Percentiles rank a stretch among this genome's conserved stretches.
Evolutionary conservation across 495 filamentous ascomycete species (phyloP).

Genomic region (Tuber aestivum): DNA sequence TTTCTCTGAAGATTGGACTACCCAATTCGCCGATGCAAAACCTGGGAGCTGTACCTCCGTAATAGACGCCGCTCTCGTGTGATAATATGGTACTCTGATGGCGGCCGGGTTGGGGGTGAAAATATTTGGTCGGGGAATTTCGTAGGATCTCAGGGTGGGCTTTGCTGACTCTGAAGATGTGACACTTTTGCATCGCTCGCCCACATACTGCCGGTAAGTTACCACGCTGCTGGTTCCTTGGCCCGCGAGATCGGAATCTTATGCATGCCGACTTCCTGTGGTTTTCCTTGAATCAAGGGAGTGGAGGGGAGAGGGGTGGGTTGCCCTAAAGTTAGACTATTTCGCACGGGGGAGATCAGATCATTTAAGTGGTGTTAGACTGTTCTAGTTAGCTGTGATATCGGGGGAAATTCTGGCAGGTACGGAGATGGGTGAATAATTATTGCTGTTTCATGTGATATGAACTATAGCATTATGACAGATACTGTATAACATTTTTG

Average conservation of each 20-base stretch:
- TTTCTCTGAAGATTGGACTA: no score
- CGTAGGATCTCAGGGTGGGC: neutral
- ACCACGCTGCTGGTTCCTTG: neutral
- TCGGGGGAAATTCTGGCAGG: neutral
- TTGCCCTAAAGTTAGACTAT: neutral
- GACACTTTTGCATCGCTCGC: neutral
- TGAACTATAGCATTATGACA: neutral
- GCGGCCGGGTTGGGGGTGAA: neutral
- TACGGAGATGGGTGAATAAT: neutral
- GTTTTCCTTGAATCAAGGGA: neutral
- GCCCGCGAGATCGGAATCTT: neutral
- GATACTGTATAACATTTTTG: neutral
- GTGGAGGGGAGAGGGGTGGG: neutral
- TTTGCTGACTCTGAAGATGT: neutral
- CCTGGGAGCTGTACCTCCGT: no score
- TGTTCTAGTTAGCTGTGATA: neutral
- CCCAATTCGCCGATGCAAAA: no score
- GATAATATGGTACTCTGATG: neutral
- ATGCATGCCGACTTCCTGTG: neutral
- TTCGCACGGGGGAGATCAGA: neutral
- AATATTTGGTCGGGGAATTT: neutral
- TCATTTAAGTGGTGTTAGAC: neutral
- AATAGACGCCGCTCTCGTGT: no score
- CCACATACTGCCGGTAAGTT: no score
- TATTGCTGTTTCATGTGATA: neutral